These are phyloP conservation scores for Trichophyton verrucosum DNA, from an alignment of 2,329 filamentous ascomycete genomes.

Conservation along the genomic window DNA sequence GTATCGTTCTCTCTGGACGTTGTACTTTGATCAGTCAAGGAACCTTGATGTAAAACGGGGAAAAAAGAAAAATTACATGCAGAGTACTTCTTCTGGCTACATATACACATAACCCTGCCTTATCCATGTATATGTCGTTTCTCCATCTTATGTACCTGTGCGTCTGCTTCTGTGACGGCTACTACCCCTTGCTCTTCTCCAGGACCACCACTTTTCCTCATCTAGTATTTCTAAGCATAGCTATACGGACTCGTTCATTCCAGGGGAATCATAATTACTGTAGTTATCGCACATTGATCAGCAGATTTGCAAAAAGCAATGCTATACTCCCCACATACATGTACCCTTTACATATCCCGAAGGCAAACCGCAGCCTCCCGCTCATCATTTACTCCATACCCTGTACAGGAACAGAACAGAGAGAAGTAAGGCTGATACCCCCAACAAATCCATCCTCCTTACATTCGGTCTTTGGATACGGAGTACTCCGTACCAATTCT, in stretches of 20 bases:
- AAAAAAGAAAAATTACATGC: background rate
- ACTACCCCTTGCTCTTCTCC: background rate
- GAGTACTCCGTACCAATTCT: no score
- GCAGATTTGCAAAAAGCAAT: background rate
- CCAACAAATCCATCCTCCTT: background rate
- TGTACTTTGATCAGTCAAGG: constrained; percentile 15
- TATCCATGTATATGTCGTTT: background rate
- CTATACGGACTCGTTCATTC: background rate
- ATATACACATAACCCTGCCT: background rate
- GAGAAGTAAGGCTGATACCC: background rate
- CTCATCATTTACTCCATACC: background rate
- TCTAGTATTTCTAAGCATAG: background rate
- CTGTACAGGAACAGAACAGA: background rate
- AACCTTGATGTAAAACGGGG: constrained; percentile 8
- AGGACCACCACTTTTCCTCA: background rate
- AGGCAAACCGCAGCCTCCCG: background rate
- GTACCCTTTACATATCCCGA: background rate
- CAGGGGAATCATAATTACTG: background rate
- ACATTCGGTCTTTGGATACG: background rate
- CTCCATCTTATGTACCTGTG: background rate
- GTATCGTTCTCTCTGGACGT: constrained; percentile 14
- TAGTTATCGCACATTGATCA: background rate
- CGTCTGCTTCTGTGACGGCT: background rate
- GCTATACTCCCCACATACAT: no score
- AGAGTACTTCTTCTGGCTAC: background rate